Evolutionary conservation across 176 grass and related monocot genomes (phyloP).

Genomic region (Cocos nucifera): DNA sequence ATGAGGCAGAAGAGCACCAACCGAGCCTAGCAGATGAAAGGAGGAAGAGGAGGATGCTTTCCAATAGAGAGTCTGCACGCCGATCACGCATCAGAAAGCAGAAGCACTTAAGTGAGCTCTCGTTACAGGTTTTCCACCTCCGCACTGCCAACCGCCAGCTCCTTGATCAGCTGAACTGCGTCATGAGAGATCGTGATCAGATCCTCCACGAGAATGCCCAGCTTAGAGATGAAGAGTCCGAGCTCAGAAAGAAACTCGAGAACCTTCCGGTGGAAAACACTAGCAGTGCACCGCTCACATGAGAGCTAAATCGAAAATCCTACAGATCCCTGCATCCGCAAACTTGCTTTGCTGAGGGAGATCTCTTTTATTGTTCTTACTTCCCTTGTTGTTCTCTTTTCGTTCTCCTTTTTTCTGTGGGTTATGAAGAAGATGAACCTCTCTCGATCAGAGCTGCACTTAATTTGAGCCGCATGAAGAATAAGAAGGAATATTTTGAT

Average conservation of each 20-base stretch:
- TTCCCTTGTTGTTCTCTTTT: no score
- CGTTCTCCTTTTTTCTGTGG: no score
- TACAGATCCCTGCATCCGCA: neutral
- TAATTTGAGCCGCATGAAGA: no score
- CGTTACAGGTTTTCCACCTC: conserved; percentile 52
- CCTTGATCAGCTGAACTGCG: conserved; percentile 57
- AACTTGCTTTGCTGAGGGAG: no score
- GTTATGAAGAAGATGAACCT: no score
- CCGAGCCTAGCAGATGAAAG: conserved; percentile 40
- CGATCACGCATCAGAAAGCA: conserved; percentile 94
- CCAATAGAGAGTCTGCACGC: conserved; percentile 86
- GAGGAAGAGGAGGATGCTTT: conserved; percentile 75
- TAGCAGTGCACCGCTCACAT: neutral
- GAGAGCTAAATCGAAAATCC: neutral
- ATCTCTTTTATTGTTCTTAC: no score
- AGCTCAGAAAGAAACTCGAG: conserved; percentile 52
- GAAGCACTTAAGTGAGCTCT: conserved; percentile 64
- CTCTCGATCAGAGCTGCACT: no score
- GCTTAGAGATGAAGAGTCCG: conserved; percentile 36
- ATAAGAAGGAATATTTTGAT: no score
- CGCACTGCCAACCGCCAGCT: conserved; percentile 50
- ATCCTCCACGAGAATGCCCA: conserved; percentile 37
- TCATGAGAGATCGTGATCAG: conserved; percentile 38
- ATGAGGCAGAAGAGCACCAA: conserved; percentile 17
- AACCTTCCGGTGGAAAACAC: conserved; percentile 15